Evolutionary conservation across 805 yeast genomes (phyloP).

Genomic region (Wickerhamomyces bovis): DNA sequence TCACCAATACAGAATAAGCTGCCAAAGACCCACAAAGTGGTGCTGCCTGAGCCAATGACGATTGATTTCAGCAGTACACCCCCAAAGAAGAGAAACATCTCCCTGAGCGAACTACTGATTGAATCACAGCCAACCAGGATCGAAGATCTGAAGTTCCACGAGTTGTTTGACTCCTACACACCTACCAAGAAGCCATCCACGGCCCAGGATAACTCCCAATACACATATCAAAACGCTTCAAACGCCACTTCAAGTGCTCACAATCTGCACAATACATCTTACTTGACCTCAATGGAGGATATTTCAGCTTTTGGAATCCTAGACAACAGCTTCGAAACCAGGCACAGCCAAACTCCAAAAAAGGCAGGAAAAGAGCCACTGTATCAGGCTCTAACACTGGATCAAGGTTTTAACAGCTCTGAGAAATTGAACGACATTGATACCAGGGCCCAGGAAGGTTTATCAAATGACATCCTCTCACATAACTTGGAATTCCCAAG

Average conservation of each 20-base stretch:
- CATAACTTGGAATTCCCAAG: slow-evolving; percentile 8
- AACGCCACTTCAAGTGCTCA: not conserved
- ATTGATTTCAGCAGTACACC: not conserved
- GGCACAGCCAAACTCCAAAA: not conserved
- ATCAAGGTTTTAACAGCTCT: not conserved
- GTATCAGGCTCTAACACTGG: not conserved
- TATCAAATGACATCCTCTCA: not conserved
- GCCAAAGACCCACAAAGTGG: not conserved
- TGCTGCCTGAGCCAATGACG: not conserved
- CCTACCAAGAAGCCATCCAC: not conserved
- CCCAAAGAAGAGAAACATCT: not conserved
- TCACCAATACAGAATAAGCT: slow-evolving; percentile 1
- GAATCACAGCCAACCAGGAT: not conserved
- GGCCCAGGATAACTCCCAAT: not conserved
- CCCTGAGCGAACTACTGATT: not conserved
- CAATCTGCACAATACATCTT: not conserved
- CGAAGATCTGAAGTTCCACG: not conserved
- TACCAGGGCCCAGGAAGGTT: not conserved
- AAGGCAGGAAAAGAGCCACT: not conserved
- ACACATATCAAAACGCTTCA: not conserved
- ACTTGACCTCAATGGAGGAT: not conserved
- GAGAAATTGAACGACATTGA: not conserved
- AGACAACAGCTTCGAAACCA: not conserved
- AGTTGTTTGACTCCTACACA: not conserved
- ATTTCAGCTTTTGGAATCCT: not conserved